Base-by-base conservation (phyloP, 306 rosid genomes). In the Elaeagnus macrophylla region DNA sequence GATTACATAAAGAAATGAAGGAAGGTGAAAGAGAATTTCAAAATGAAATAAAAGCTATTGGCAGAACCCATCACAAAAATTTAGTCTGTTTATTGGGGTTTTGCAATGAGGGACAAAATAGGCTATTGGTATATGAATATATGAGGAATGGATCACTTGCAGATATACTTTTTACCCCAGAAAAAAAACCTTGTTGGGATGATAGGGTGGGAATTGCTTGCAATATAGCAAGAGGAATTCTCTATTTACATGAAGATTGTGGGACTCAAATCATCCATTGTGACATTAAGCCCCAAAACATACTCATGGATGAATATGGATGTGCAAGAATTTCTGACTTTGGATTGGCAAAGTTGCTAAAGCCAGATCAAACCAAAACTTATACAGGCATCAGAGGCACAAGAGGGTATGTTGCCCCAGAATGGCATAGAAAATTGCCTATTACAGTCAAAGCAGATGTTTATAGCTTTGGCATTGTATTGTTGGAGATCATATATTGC, bases 211-310 rank as follows among this genome's bases (percentile, higher is more conserved):
- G 20, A 18, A 59, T 72, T 1, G 46, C 72, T 60, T 15, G 51
- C 5, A 15, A 50, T 10, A 72, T 72, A 7, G 77, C 68, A 5
- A 61, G 55, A 13, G 72, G 77, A 11, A 18, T 66, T 39, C 60
- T 72, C 0, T 72, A 72, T 25, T 51, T 71, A 12, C 71, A 72
- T 14, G 77, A 72, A 60, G 68, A 66, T 25, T 72, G 67, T 42
- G 54, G 50, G 32, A 10, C 64, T 8, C 60, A 65, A 13, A 71
- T 71, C 37, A 71, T 71, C 35, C 71, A 71, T 10, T 71, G 71
- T 16, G 76, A 71, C 32, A 36, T 71, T 16, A 71, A 71, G 39
- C 76, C 76, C 16, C 70, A 71, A 14, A 71, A 71, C 60, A 64
- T 71, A 52, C 66, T 71, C 18, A 53, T 71, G 18, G 71, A 71